Evolutionary conservation across 495 filamentous ascomycete genomes (phyloP).

Genomic region (Antarctomyces pellizariae): DNA sequence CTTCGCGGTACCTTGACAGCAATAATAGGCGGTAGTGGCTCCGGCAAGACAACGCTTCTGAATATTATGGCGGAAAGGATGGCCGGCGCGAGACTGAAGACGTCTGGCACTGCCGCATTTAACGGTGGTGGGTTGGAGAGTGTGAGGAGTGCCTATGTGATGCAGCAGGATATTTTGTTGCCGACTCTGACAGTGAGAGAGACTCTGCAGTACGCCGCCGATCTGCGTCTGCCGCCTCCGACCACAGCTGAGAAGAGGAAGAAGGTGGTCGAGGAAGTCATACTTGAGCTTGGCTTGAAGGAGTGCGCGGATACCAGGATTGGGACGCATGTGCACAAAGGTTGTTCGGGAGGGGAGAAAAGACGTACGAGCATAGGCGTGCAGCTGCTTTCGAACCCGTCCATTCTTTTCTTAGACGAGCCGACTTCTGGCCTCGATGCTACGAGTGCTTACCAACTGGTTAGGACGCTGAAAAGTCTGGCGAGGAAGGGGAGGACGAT

Average conservation of each 20-base stretch:
- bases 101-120: conserved; percentile 29
- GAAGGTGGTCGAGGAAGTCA: conserved; percentile 44
- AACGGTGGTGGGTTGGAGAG: conserved; percentile 29
- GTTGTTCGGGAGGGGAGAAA: conserved; percentile 58
- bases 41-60: conserved; percentile 48
- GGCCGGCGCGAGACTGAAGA: conserved; percentile 25
- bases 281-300: conserved; percentile 47
- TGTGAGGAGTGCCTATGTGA: conserved; percentile 43
- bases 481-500: conserved; percentile 44
- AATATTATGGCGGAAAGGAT: conserved; percentile 47
- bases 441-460: conserved; percentile 49
- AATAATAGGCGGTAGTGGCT: conserved; percentile 50
- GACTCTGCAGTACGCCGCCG: conserved; percentile 44
- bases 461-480: conserved; percentile 39
- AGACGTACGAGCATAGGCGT: conserved; percentile 50
- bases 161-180: conserved; percentile 52
- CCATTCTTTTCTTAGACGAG: conserved; percentile 51
- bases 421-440: conserved; percentile 56
- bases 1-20: conserved; percentile 39
- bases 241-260: conserved; percentile 31
- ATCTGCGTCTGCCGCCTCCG: conserved; percentile 39
- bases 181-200: conserved; percentile 50
- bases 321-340: conserved; percentile 40
- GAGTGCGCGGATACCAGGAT: conserved; percentile 51
- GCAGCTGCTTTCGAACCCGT: conserved; percentile 51